A percentile compares a stretch with the other conserved stretches of the same genome.
phyloP scores from a whole-genome alignment of 2,329 filamentous ascomycete genomes.

The Hymenoscyphus repandus region DNA sequence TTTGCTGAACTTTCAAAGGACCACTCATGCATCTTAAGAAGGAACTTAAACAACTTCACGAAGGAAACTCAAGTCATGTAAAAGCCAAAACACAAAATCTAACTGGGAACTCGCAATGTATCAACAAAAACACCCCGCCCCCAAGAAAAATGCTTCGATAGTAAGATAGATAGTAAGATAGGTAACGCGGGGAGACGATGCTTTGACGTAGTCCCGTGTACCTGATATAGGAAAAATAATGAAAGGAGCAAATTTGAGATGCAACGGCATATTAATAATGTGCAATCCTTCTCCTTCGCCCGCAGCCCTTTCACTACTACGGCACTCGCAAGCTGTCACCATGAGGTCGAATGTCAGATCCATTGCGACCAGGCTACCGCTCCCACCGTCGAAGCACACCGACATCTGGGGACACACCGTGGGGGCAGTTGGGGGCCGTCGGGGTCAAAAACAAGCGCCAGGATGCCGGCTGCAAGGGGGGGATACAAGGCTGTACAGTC shows the following conservation, averaged over 20 bases:
- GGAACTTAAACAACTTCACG: background rate
- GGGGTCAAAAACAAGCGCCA: slow-evolving; percentile 12
- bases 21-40: slow-evolving; percentile 5
- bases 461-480: slow-evolving; percentile 4
- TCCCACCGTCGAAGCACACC: slow-evolving; percentile 5
- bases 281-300: slow-evolving; percentile 9
- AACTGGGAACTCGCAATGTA: background rate
- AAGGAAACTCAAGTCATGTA: background rate
- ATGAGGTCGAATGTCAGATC: slow-evolving; percentile 6
- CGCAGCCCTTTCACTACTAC: slow-evolving; percentile 6
- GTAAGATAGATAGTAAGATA: slow-evolving; percentile 3
- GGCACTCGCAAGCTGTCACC: slow-evolving; percentile 8
- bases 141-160: slow-evolving; percentile 6
- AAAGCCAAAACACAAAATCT: background rate
- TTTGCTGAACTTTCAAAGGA: background rate
- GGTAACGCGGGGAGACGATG: slow-evolving; percentile 4
- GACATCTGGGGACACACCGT: slow-evolving; percentile 1
- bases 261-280: slow-evolving; percentile 11
- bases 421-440: slow-evolving; percentile 5
- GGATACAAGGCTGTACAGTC: slow-evolving; percentile 2
- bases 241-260: slow-evolving; percentile 10
- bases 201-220: slow-evolving; percentile 8
- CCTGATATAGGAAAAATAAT: slow-evolving; percentile 10
- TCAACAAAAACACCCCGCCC: slow-evolving; percentile 6
- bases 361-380: slow-evolving; percentile 5